Evolutionary conservation across 495 filamentous ascomycete genomes (phyloP).

Genomic region (Hypoxylon intermedium): DNA sequence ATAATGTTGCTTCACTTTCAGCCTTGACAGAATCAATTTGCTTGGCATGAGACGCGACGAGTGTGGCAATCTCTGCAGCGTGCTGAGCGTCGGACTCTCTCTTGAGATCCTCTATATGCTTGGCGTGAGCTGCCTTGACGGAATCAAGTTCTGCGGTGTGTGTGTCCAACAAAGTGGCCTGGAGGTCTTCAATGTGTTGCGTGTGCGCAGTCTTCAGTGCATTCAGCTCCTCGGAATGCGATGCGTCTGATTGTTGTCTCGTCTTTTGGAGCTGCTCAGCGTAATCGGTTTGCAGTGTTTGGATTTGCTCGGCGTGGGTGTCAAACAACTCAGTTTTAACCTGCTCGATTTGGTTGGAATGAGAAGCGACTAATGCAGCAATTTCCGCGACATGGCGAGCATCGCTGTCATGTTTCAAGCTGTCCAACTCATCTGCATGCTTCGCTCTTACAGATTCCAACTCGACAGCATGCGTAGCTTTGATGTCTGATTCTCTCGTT

Average conservation of each 20-base stretch:
- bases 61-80: constrained; percentile 25
- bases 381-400: constrained; percentile 33
- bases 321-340: constrained; percentile 53
- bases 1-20: constrained; percentile 32
- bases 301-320: constrained; percentile 53
- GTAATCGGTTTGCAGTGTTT: constrained; percentile 51
- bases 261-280: constrained; percentile 47
- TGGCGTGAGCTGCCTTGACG: constrained; percentile 47
- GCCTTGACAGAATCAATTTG: constrained; percentile 35
- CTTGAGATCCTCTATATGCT: constrained; percentile 41
- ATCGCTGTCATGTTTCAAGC: constrained; percentile 43
- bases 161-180: constrained; percentile 36
- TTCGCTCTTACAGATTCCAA: constrained; percentile 39
- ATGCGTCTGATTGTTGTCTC: constrained; percentile 34
- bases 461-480: constrained; percentile 33
- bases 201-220: constrained; percentile 47
- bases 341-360: constrained; percentile 41
- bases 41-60: constrained; percentile 31
- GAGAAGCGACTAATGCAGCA: constrained; percentile 33
- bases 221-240: constrained; percentile 48
- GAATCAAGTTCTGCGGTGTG: constrained; percentile 45
- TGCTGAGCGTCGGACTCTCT: constrained; percentile 18
- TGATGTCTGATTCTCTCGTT: constrained; percentile 36
- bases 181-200: constrained; percentile 40
- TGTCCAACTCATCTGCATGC: constrained; percentile 45